Evolutionary conservation across 148 eudicot species (phyloP).

Genomic region (Persicaria maculosa): DNA sequence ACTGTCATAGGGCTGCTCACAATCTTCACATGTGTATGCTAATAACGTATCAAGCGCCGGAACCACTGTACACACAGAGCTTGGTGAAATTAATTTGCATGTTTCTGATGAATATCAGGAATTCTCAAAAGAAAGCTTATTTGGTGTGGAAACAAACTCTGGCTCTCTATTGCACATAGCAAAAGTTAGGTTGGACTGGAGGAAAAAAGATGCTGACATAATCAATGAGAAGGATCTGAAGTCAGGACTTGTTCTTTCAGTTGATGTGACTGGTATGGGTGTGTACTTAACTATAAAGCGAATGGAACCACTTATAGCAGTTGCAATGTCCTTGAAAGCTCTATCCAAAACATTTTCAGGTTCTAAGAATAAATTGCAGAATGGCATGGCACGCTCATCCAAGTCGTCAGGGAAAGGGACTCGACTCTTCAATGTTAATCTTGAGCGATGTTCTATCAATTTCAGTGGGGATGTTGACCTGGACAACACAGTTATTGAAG

Average conservation of each 20-base stretch:
- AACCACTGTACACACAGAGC: conserved; percentile 77
- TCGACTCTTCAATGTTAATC: conserved; percentile 54
- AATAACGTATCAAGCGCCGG: conserved; percentile 85
- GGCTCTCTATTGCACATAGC: conserved; percentile 80
- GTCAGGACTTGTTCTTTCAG: conserved; percentile 45
- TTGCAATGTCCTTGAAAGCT: conserved; percentile 56
- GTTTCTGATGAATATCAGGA: conserved; percentile 93
- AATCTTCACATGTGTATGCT: conserved; percentile 82
- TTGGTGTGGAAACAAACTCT: conserved; percentile 85
- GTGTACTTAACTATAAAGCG: conserved; percentile 77
- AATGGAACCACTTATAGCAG: conserved; percentile 58
- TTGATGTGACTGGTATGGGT: conserved; percentile 86
- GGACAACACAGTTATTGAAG: conserved; percentile 65
- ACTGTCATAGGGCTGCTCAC: conserved; percentile 76
- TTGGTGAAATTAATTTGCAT: conserved; percentile 85
- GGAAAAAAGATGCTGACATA: conserved; percentile 63
- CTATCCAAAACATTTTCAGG: conserved; percentile 49
- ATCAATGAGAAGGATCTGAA: conserved; percentile 45
- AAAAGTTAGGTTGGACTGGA: conserved; percentile 80
- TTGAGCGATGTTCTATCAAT: conserved; percentile 74
- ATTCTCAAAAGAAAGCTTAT: conserved; percentile 71
- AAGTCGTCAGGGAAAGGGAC: conserved; percentile 84
- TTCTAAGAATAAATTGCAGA: conserved; percentile 36
- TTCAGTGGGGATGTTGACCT: conserved; percentile 69
- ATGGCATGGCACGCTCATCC: conserved; percentile 38